Conservation (phyloP, 2,329 filamentous ascomycete species). For the Epichloe uncinata region DNA sequence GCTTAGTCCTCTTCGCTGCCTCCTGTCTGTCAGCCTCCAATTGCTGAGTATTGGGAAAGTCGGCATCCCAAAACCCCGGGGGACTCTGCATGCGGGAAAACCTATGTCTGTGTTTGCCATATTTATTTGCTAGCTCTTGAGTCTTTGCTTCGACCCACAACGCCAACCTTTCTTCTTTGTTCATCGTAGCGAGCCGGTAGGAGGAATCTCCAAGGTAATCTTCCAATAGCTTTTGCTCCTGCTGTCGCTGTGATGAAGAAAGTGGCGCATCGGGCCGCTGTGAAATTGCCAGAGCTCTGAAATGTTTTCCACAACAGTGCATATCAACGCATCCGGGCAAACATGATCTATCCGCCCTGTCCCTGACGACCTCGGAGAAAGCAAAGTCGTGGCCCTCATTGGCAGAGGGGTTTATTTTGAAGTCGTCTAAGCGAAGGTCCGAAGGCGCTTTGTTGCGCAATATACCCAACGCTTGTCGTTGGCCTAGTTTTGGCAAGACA, state of each 20-base stretch:
- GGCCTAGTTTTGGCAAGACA: background rate
- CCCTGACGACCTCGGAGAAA: constrained; percentile 61
- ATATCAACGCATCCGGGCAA: constrained; percentile 62
- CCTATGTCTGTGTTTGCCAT: constrained; percentile 64
- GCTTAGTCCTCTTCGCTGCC: constrained; percentile 48
- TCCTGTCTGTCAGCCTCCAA: constrained; percentile 49
- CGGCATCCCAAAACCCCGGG: constrained; percentile 84
- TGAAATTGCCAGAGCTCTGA: constrained; percentile 49
- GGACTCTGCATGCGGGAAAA: constrained; percentile 61
- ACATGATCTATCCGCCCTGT: constrained; percentile 52
- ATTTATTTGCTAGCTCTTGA: constrained; percentile 56
- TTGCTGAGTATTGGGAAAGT: constrained; percentile 85
- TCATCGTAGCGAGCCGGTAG: constrained; percentile 46
- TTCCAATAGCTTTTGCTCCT: constrained; percentile 39
- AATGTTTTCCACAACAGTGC: constrained; percentile 63
- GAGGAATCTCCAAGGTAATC: constrained; percentile 44
- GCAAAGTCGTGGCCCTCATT: constrained; percentile 63
- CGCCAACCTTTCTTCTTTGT: constrained; percentile 45
- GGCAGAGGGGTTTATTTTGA: constrained; percentile 63
- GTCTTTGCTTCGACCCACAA: constrained; percentile 65
- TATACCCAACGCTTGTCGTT: constrained; percentile 11
- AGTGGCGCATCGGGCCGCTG: constrained; percentile 29
- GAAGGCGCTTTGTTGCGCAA: constrained; percentile 45
- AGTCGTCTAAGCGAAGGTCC: constrained; percentile 54
- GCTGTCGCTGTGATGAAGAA: constrained; percentile 20